phyloP scores from a whole-genome alignment of 2,329 filamentous ascomycete species.

The Drechslerella dactyloides region DNA sequence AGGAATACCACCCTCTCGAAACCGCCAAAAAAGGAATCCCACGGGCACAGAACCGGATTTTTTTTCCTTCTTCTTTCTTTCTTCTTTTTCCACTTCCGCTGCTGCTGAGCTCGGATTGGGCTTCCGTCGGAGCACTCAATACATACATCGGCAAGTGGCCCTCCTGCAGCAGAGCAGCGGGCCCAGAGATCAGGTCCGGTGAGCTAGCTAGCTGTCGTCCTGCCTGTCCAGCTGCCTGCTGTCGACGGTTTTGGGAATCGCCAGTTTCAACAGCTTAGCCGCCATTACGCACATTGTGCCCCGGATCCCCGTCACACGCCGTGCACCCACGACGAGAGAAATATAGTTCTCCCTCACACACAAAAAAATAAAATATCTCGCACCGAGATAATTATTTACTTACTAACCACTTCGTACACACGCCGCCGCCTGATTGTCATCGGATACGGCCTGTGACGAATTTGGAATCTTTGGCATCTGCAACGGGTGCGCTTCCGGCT shows the following conservation, averaged over 20 bases:
- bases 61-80: constrained; percentile 4
- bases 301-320: constrained; percentile 35
- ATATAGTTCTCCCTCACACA: no score
- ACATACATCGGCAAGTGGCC: no score
- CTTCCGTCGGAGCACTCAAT: constrained; percentile 32
- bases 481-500: constrained; percentile 22
- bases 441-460: constrained; percentile 23
- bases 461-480: constrained; percentile 41
- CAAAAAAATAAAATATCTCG: no score
- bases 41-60: background rate
- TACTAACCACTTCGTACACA: no score
- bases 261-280: constrained; percentile 48
- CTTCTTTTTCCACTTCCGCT: background rate
- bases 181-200: constrained; percentile 46
- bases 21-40: background rate
- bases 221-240: background rate
- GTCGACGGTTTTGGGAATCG: constrained; percentile 44
- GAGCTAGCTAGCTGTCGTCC: constrained; percentile 12
- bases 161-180: no score
- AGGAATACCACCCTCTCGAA: no score
- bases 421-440: no score
- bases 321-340: no score
- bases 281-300: constrained; percentile 45
- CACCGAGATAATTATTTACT: no score
- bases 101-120: constrained; percentile 15